These are phyloP conservation scores for Lipomyces lipofer DNA, from an alignment of 805 yeast species.

Conservation along the genomic window DNA sequence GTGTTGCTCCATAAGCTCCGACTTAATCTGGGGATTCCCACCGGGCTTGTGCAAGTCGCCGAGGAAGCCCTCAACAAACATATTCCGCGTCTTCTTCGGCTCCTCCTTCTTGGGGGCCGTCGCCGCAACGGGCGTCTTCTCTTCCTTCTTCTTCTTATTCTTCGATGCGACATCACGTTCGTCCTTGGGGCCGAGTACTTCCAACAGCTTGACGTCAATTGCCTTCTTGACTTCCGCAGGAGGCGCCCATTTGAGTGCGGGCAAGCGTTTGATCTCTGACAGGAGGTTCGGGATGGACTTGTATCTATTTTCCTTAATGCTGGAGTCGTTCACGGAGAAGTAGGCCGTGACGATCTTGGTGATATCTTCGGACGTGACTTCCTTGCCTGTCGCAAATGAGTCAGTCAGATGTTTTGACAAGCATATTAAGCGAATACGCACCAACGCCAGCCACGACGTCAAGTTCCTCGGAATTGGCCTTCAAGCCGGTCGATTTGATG, in stretches of 20 bases:
- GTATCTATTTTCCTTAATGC: constrained; percentile 72
- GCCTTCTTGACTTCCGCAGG: constrained; percentile 84
- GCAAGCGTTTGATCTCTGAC: constrained; percentile 72
- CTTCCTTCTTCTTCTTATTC: constrained; percentile 48
- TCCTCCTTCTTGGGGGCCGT: constrained; percentile 40
- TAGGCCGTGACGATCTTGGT: constrained; percentile 57
- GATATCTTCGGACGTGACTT: constrained; percentile 65
- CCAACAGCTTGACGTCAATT: constrained; percentile 74
- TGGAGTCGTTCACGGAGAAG: constrained; percentile 58
- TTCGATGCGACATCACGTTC: constrained; percentile 84
- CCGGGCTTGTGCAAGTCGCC: constrained; percentile 96
- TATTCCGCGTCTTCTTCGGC: constrained; percentile 45
- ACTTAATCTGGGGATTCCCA: constrained; percentile 86
- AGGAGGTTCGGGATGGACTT: constrained; percentile 72
- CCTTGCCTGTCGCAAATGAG: constrained; percentile 52
- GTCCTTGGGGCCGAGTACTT: constrained; percentile 87
- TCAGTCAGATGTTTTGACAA: neutral
- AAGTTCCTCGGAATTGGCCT: constrained; percentile 52
- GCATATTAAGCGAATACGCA: constrained; percentile 5
- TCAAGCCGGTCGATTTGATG: constrained; percentile 51
- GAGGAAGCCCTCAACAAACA: constrained; percentile 93
- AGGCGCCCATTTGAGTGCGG: constrained; percentile 86
- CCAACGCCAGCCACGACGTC: constrained; percentile 68
- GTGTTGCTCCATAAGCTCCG: constrained; percentile 81
- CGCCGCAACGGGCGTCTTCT: constrained; percentile 24